Evolutionary conservation across 2,329 filamentous ascomycete genomes (phyloP).

Genomic region (Aspergillus pseudoviridinutans): DNA sequence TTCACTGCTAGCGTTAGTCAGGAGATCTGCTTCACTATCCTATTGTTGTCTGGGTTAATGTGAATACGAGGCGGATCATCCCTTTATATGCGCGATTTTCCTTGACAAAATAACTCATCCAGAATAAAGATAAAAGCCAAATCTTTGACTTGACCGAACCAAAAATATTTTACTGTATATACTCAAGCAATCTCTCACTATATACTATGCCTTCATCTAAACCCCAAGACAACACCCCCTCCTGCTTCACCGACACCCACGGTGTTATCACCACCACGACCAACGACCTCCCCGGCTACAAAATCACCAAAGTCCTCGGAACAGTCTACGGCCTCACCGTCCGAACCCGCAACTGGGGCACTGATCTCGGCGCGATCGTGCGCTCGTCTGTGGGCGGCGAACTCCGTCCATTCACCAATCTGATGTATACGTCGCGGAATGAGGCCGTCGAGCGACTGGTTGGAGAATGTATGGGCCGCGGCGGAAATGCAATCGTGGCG

Average conservation of each 20-base stretch:
- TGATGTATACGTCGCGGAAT: not conserved
- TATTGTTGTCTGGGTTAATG: not conserved
- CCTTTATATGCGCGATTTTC: not conserved
- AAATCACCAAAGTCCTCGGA: no score
- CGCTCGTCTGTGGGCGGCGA: no score
- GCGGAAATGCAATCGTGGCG: not conserved
- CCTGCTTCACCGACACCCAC: no score
- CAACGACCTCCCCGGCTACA: no score
- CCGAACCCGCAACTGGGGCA: no score
- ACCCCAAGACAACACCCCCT: no score
- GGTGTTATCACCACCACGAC: no score
- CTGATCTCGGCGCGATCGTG: no score
- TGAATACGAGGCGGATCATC: not conserved
- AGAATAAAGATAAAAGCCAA: not conserved
- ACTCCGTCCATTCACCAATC: no score
- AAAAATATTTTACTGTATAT: not conserved
- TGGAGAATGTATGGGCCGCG: not conserved
- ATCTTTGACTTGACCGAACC: not conserved
- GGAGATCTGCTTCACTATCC: not conserved
- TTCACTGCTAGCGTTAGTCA: not conserved
- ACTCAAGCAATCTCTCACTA: no score
- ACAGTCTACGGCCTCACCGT: no score
- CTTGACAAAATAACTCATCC: not conserved
- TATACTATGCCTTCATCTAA: no score
- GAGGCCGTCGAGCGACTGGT: not conserved